Percentiles rank a stretch among this genome's conserved stretches.
Evolutionary conservation across 345 rosid genomes (phyloP).

Genomic region (Noccaea caerulescens): DNA sequence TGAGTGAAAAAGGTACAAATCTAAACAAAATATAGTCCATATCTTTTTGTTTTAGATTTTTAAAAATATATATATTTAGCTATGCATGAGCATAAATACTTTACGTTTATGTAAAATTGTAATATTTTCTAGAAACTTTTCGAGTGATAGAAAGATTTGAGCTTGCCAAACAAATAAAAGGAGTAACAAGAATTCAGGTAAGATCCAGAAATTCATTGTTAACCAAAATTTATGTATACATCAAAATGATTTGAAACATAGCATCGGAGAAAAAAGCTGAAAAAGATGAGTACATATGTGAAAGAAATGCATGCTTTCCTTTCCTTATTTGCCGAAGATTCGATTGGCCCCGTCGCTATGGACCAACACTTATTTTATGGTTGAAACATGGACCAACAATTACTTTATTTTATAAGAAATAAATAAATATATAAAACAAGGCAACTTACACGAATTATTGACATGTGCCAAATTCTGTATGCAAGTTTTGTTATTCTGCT

Average conservation of each 20-base stretch:
- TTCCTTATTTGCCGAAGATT: slow-evolving; percentile 37
- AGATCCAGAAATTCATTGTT: background rate
- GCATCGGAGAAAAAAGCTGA: slow-evolving; percentile 29
- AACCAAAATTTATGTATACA: slow-evolving; percentile 8
- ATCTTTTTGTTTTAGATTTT: too few relatives aligned
- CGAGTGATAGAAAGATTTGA: background rate
- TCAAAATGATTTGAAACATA: slow-evolving; percentile 17
- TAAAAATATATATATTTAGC: too few relatives aligned
- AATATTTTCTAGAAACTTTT: background rate
- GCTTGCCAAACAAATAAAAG: background rate
- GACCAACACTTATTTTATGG: slow-evolving; percentile 48
- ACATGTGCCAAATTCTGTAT: slow-evolving; percentile 4
- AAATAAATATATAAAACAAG: slow-evolving; percentile 2
- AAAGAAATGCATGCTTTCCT: slow-evolving; percentile 36
- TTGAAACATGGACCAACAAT: slow-evolving; percentile 49
- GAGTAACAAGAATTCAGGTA: background rate
- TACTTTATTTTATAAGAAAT: slow-evolving; percentile 1
- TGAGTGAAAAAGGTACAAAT: too few relatives aligned
- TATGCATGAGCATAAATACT: too few relatives aligned
- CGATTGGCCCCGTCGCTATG: slow-evolving; percentile 44
- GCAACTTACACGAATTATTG: slow-evolving; percentile 18
- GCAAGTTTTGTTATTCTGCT: slow-evolving; percentile 3
- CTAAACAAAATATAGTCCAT: too few relatives aligned
- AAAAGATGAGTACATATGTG: slow-evolving; percentile 34
- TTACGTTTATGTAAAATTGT: too few relatives aligned